A percentile compares a stretch with the other conserved stretches of the same genome.
Evolutionary conservation across 1,284 basidiomycete species (phyloP).

Genomic region (Cutaneotrichosporon sp.): DNA sequence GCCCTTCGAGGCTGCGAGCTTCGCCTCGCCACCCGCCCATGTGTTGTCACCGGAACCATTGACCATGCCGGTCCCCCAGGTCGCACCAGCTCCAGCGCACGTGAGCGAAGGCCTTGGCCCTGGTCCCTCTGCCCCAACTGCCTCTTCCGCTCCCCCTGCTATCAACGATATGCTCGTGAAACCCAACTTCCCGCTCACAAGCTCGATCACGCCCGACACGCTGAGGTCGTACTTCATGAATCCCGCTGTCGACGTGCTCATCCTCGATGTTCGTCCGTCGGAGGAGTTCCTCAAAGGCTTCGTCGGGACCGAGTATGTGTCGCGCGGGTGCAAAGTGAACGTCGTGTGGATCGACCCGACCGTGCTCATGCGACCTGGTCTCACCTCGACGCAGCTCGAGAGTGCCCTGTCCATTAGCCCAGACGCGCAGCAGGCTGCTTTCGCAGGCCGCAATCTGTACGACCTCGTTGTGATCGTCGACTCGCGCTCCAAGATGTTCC

Average conservation of each 20-base stretch:
- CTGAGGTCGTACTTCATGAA: conserved; percentile 64
- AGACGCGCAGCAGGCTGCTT: conserved; percentile 67
- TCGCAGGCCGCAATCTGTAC: conserved; percentile 78
- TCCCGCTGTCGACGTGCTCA: conserved; percentile 64
- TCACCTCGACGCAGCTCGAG: conserved; percentile 70
- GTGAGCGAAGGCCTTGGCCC: background rate
- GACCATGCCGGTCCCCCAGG: background rate
- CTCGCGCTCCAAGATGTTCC: conserved; percentile 63
- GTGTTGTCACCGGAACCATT: background rate
- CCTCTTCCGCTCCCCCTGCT: too few species aligned
- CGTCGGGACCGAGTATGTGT: conserved; percentile 61
- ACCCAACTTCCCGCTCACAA: conserved; percentile 60
- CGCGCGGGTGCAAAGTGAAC: conserved; percentile 51
- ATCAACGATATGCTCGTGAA: conserved; percentile 11
- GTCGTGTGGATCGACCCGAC: conserved; percentile 84
- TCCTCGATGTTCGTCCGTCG: conserved; percentile 80
- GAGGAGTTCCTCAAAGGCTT: conserved; percentile 74
- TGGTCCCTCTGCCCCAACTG: background rate
- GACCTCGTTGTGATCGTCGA: conserved; percentile 92
- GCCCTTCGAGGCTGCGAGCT: background rate
- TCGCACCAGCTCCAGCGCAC: background rate
- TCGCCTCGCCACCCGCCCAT: background rate
- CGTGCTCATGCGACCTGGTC: conserved; percentile 68
- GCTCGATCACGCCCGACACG: conserved; percentile 63
- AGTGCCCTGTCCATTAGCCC: conserved; percentile 73